Evolutionary conservation across 352 stramenopile species (phyloP), one percentile per base, ranked within the genome.

Genomic region (Blastocystis sp.): DNA sequence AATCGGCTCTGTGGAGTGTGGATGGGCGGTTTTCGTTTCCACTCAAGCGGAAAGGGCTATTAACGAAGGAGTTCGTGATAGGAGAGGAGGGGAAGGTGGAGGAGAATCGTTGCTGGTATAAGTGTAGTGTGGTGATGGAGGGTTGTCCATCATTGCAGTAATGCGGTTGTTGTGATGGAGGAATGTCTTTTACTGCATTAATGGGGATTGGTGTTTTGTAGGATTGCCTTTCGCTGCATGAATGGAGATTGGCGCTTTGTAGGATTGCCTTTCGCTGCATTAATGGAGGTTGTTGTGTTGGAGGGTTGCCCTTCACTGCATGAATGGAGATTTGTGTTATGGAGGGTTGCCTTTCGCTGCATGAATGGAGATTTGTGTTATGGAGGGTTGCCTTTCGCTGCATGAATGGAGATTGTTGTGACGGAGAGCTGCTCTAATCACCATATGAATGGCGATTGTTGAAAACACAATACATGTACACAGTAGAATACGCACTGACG

Each of bases 401-500:
- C 28, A 34, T 34, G 28, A 34, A 34, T 34, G 0, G 28, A 48
- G 17, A 0, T 71, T 4, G 64, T 23, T 71, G 1, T 48, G 23
- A 23, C 45, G n/a, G 64, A 2, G 40, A 38, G 4, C 64, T 38
- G 11, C 23, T 34, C 28, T 34, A 34, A 34, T 34, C 28, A 34
- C 28, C 0, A 34, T 0, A 34, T 0, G 2, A 48, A 76, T 56
- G 41, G 9, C 34, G 19, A 7, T 60, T 45, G 34, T 59, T 56
- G 41, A 56, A 76, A 76, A 40, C 41, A 59, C 34, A 28, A 28
- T 59, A 76, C 66, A 76, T 56, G 38, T 76, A 76, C 21, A 76
- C 40, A 76, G 21, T 76, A 10, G 66, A 76, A 38, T 60, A 76
- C 0, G 66, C 66, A 76, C 66, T 76, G 14, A 76, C 66, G 21